phyloP scores from a whole-genome alignment of 345 rosid species.

The Turritis glabra region DNA sequence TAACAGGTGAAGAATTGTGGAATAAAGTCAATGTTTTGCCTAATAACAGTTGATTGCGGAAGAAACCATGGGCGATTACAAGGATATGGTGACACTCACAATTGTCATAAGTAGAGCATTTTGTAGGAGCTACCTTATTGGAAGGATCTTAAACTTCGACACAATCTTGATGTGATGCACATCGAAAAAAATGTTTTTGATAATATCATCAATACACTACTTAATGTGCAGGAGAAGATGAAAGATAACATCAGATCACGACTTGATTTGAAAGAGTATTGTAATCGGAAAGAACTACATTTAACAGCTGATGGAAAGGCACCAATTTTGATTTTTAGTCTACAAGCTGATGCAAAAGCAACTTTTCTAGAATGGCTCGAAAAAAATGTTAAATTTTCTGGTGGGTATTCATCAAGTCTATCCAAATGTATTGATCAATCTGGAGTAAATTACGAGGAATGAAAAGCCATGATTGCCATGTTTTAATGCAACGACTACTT shows the following conservation, averaged over 20 bases:
- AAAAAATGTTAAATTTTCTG: slow-evolving; percentile 6
- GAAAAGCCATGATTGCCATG: slow-evolving; percentile 4
- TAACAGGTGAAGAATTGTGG: neutral
- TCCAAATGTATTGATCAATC: neutral
- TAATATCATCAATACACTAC: neutral
- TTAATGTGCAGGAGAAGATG: neutral
- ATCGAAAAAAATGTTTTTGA: neutral
- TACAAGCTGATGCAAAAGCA: neutral
- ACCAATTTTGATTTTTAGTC: neutral
- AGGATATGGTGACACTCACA: neutral
- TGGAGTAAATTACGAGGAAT: neutral
- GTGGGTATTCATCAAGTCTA: neutral
- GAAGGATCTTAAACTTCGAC: neutral
- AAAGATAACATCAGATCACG: slow-evolving; percentile 1
- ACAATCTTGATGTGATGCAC: neutral
- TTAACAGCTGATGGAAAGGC: slow-evolving; percentile 4
- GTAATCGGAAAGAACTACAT: neutral
- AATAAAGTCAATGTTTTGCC: neutral
- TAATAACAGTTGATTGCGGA: neutral
- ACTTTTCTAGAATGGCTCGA: neutral
- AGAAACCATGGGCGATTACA: neutral
- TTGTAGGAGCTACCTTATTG: neutral
- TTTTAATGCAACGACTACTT: neutral
- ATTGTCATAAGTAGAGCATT: neutral
- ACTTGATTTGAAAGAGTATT: neutral